Evolutionary conservation across 2,329 filamentous ascomycete genomes (phyloP), one percentile per base, ranked within the genome.

Genomic region (Coleophoma crateriformis): DNA sequence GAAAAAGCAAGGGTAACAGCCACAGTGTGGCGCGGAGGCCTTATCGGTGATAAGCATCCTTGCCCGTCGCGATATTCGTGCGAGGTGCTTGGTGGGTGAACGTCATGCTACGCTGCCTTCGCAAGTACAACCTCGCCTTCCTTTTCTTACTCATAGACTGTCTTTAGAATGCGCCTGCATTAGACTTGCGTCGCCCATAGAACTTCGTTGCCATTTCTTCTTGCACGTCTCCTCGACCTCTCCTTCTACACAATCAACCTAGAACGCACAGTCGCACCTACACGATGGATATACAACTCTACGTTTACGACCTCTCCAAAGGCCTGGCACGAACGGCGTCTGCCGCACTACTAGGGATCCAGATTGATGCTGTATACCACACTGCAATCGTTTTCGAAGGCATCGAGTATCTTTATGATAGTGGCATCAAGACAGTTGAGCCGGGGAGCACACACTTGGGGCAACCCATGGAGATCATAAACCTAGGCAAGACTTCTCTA

Each of bases 321-420:
- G 73, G 53, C 57, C 76, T 48, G 66, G 84, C 10, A 71, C 78
- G 14, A 77, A 81, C 56, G 72, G 78, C 62, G 14, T 65, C 61
- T 8, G 55, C 52, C 17, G 70, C 77, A 44, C 72, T 87, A 42
- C 77, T 85, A 4, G 84, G 84, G 2, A 79, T 76, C 1, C 82
- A 86, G 47, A 88, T 96, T 45, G 92, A 97, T 67, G 94, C 94
- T 48, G 82, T 99, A 47, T 97, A 97, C 60, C 94, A 99, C 67
- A 97, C 94, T 0, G 89, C 91, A 0, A 84, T 99, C 48, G 85
- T 96, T 39, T 75, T 97, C 37, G 80, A 84, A 47, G 84, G 85
- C n/a, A 78, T 86, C 46, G 94, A 99, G 69, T 96, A 95, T 67
- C 81, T 92, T 61, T 97, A 91, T 59, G 92, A 95, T 52, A 84